Evolutionary conservation across 129 eudicot species (phyloP), one percentile per base, ranked within the genome.

Genomic region (Chrysanthemum seticuspe): DNA sequence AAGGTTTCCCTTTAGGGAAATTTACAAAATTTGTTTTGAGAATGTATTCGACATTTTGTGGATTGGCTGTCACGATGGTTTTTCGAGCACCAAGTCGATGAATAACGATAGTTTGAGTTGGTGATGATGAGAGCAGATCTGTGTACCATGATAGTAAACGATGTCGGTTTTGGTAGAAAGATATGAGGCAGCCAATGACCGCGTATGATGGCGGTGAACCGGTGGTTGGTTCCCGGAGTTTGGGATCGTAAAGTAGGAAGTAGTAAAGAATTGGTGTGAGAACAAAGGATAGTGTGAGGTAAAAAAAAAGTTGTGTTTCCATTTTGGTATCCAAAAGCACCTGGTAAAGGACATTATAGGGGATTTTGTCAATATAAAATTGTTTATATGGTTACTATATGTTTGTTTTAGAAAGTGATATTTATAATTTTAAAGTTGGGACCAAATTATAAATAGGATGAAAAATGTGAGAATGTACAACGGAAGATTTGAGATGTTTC

Each of bases 61-160:
- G 83, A 60, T 86, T 86, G 10, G 87, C 87, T 2, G 91, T 86
- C 2, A 86, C 40, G 60, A 86, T 57, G 63, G 80, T 79, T 54
- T 58, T 76, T 3, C 62, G 68, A 11, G 91, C 80, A 19, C 85
- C 83, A 1, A 83, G 56, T n/a, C 87, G 83, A 8, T 21, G 68
- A 3, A 83, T 72, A 3, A 59, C 65, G 13, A 83, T 68, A 9
- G 87, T 86, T 62, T 74, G 85, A 1, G 76, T 77, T n/a, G 83
- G 62, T 7, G 91, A 86, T 11, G 29, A 34, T 0, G 83, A 21
- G 21, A 86, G 81, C 13, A 86, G 75, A 53, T 83, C 67, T 5
- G 91, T 86, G 83, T 83, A 86, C 91, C 89, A 85, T 14, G 81
- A 75, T 45, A 85, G 59, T n/a, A 85, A 69, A 14, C 84, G 77